These are phyloP conservation scores for Hypoxylon fuscum DNA, from an alignment of 495 filamentous ascomycete genomes.

Conservation along the genomic window DNA sequence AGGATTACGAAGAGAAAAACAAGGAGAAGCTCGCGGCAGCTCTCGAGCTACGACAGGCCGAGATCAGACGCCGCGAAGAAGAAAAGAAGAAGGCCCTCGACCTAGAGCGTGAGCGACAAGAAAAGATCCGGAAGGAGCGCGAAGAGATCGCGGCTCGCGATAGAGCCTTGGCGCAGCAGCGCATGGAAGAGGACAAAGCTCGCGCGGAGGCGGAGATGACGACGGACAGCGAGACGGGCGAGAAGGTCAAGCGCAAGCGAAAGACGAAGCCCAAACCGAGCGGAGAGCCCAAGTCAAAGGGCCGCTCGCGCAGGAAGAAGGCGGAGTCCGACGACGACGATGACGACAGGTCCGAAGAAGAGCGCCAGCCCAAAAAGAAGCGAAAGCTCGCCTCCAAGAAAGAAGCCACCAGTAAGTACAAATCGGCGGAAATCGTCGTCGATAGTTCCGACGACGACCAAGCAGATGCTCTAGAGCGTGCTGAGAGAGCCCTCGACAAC, in stretches of 20 bases:
- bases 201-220: conserved; percentile 76
- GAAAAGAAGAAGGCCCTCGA: conserved; percentile 71
- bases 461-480: conserved; percentile 54
- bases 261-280: conserved; percentile 56
- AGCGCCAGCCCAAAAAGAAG: conserved; percentile 65
- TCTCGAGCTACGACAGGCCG: conserved; percentile 77
- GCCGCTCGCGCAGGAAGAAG: conserved; percentile 73
- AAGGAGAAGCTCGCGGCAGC: conserved; percentile 82
- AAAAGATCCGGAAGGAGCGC: conserved; percentile 82
- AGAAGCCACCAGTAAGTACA: conserved; percentile 70
- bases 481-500: conserved; percentile 50
- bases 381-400: conserved; percentile 67
- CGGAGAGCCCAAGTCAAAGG: conserved; percentile 56
- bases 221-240: conserved; percentile 79
- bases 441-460: conserved; percentile 66
- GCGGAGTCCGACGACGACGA: conserved; percentile 62
- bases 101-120: conserved; percentile 71
- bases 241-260: conserved; percentile 76
- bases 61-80: conserved; percentile 77
- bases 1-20: conserved; percentile 93
- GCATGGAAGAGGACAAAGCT: conserved; percentile 75
- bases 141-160: conserved; percentile 79
- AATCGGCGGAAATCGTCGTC: conserved; percentile 81
- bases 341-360: conserved; percentile 54
- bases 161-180: conserved; percentile 71